Base-by-base conservation (phyloP, 257 asterid genomes). In the Lantana camara region DNA sequence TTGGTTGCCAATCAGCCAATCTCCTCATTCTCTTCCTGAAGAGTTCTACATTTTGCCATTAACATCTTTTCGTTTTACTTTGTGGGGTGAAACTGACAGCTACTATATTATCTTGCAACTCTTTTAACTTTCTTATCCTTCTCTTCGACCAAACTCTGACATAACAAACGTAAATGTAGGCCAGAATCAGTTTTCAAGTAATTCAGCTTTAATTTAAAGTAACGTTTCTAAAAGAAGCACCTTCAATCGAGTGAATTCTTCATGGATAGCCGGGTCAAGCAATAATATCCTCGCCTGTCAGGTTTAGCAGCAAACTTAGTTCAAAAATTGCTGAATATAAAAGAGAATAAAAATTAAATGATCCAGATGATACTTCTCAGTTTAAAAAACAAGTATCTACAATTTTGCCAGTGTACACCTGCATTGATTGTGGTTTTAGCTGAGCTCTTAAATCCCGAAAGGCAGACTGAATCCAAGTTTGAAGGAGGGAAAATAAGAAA, bases 381-480 rank as follows among this genome's bases (percentile, higher is more conserved):
- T 5, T 27, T 27, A 27, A 27, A 27, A 27, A 46, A n/a, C 48
- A 8, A 56, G 44, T 46, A 66, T 44, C 54, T 8, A 48, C 13
- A 42, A 50, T 30, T 52, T 54, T 61, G 34, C 46, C 19, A 54
- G 32, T 32, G 38, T 27, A 5, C 78, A 93, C 98, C 98, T 94
- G 97, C 92, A 94, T 82, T n/a, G 97, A 94, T 38, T 96, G 95
- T 22, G 97, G 99, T 81, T 90, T 94, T 52, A 90, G 88, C 84
- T 94, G 99, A 68, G 89, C 83, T n/a, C 97, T 90, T 79, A 86
- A 81, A 66, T 94, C 99, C 58, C 96, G 90, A 49, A 94, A 88
- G 52, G 97, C 91, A 74, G 96, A 81, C 99, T 94, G 87, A 27
- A 76, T 34, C 23, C 60, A 77, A 51, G 75, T 65, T 44, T 50